Evolutionary conservation across 2,329 filamentous ascomycete genomes (phyloP).

Genomic region (Exophiala sp.): DNA sequence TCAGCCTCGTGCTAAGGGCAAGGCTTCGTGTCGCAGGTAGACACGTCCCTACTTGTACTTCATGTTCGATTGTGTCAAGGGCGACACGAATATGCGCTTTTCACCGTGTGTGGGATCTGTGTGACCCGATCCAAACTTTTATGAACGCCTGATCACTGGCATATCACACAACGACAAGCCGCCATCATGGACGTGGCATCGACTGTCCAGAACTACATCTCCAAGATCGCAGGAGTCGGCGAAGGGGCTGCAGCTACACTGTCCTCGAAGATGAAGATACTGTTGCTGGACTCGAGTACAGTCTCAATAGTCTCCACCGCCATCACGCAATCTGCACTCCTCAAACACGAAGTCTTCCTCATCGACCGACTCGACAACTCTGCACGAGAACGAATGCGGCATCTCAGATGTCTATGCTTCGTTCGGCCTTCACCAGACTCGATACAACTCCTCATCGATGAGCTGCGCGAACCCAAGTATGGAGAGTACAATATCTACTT

Average conservation of each 20-base stretch:
- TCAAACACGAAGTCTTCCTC: constrained; percentile 96
- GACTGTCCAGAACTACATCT: constrained; percentile 89
- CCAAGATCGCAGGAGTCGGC: constrained; percentile 86
- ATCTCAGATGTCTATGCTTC: constrained; percentile 89
- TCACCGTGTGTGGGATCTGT: too few relatives aligned
- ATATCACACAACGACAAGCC: not conserved
- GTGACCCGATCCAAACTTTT: too few relatives aligned
- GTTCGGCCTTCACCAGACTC: constrained; percentile 88
- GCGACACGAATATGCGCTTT: too few relatives aligned
- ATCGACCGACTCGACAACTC: constrained; percentile 92
- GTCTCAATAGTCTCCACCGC: constrained; percentile 91
- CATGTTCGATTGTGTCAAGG: too few relatives aligned
- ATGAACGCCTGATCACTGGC: too few relatives aligned
- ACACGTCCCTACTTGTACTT: too few relatives aligned
- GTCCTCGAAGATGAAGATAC: constrained; percentile 95
- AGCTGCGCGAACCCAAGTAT: constrained; percentile 92
- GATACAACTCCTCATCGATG: constrained; percentile 90
- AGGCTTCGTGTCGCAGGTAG: too few relatives aligned
- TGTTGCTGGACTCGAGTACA: constrained; percentile 89
- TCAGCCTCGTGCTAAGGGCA: too few relatives aligned
- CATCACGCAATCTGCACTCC: constrained; percentile 87
- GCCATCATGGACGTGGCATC: constrained; percentile 82
- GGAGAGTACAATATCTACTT: constrained; percentile 97
- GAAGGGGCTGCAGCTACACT: constrained; percentile 62
- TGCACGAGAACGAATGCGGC: constrained; percentile 93